These are phyloP conservation scores for Thyridium curvatum DNA, from an alignment of 2,329 filamentous ascomycete genomes.

Conservation along the genomic window DNA sequence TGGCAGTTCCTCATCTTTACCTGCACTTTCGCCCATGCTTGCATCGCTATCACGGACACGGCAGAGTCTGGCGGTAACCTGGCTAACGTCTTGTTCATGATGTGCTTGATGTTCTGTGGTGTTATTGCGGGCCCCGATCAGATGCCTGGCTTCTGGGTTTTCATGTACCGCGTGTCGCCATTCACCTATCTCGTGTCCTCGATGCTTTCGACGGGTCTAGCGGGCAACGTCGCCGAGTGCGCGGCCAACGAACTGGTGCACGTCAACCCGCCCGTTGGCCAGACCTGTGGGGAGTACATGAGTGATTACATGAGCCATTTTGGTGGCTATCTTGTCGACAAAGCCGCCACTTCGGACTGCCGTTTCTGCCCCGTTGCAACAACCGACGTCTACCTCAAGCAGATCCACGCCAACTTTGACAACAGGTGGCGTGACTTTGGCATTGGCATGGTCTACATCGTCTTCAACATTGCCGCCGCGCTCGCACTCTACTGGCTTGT, in stretches of 20 bases:
- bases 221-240: slow-evolving; percentile 54
- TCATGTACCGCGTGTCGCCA: slow-evolving; percentile 64
- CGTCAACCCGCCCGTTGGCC: slow-evolving; percentile 49
- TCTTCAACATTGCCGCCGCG: slow-evolving; percentile 40
- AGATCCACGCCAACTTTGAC: slow-evolving; percentile 32
- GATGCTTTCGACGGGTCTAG: slow-evolving; percentile 58
- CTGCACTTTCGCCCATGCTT: slow-evolving; percentile 59
- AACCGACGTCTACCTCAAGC: slow-evolving; percentile 26
- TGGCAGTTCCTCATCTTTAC: slow-evolving; percentile 61
- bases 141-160: slow-evolving; percentile 67
- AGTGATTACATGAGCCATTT: slow-evolving; percentile 31
- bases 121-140: slow-evolving; percentile 52
- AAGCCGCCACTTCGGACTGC: slow-evolving; percentile 23
- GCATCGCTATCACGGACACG: slow-evolving; percentile 58
- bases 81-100: slow-evolving; percentile 57
- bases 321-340: slow-evolving; percentile 40
- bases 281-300: slow-evolving; percentile 53
- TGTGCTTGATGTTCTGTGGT: slow-evolving; percentile 59
- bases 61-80: slow-evolving; percentile 63
- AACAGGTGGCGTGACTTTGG: slow-evolving; percentile 48
- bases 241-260: slow-evolving; percentile 56
- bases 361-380: slow-evolving; percentile 13
- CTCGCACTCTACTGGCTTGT: slow-evolving; percentile 40
- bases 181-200: slow-evolving; percentile 68
- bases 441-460: slow-evolving; percentile 41